A percentile compares a stretch with the other conserved stretches of the same genome.
These are phyloP conservation scores for Thinopyrum elongatum DNA, from an alignment of 176 grass and related monocot genomes.

Conservation along the genomic window DNA sequence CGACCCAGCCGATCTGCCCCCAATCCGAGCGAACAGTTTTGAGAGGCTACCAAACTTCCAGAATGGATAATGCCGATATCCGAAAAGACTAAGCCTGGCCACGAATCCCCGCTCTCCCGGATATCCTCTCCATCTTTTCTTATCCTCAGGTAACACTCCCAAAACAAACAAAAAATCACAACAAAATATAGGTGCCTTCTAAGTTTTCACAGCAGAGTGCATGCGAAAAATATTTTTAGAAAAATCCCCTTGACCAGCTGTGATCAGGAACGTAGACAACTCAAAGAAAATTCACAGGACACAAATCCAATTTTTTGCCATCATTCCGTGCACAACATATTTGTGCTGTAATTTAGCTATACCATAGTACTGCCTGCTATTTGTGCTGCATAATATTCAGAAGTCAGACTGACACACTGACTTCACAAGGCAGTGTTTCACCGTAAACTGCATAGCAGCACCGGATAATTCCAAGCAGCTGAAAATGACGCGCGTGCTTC, in stretches of 20 bases:
- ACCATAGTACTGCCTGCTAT: not conserved
- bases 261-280: not conserved
- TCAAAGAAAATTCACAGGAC: not conserved
- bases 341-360: not conserved
- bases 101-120: conserved; percentile 48
- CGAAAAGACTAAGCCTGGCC: conserved; percentile 56
- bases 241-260: not conserved
- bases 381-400: not conserved
- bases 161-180: not conserved
- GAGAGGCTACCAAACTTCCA: conserved; percentile 48
- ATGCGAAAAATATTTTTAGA: not conserved
- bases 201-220: conserved; percentile 14
- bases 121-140: conserved; percentile 72
- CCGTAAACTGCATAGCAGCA: not conserved
- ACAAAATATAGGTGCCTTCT: not conserved
- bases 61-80: conserved; percentile 73
- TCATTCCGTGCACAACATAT: not conserved
- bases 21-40: conserved; percentile 15
- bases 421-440: not conserved
- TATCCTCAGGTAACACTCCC: conserved; percentile 44
- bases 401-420: not conserved
- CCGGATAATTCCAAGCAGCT: conserved; percentile 23
- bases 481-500: conserved; percentile 42
- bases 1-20: not conserved
- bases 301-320: not conserved